A percentile compares a stretch with the other conserved stretches of the same genome.
phyloP scores from a whole-genome alignment of 2,329 filamentous ascomycete genomes.

The Phialophora macrospora region DNA sequence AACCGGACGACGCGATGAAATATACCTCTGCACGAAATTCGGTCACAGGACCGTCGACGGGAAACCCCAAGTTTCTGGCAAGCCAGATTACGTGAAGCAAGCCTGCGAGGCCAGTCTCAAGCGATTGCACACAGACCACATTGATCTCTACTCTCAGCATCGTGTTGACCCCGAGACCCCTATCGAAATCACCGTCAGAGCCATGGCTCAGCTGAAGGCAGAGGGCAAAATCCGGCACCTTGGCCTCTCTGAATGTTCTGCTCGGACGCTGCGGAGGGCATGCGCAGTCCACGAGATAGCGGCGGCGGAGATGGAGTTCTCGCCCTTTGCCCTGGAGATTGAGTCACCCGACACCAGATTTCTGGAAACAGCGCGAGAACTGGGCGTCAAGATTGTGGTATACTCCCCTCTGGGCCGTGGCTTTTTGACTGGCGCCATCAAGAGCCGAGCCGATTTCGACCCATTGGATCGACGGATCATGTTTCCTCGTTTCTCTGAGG shows the following conservation, averaged over 20 bases:
- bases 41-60: slow-evolving; percentile 38
- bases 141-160: slow-evolving; percentile 57
- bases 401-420: slow-evolving; percentile 53
- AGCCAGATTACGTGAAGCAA: slow-evolving; percentile 49
- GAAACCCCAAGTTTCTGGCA: slow-evolving; percentile 42
- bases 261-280: slow-evolving; percentile 57
- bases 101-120: slow-evolving; percentile 50
- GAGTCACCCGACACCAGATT: slow-evolving; percentile 45
- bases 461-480: slow-evolving; percentile 52
- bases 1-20: slow-evolving; percentile 50
- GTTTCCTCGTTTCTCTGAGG: slow-evolving; percentile 57
- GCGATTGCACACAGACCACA: slow-evolving; percentile 49
- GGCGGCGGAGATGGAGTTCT: slow-evolving; percentile 61
- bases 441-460: slow-evolving; percentile 48
- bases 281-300: slow-evolving; percentile 55
- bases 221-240: slow-evolving; percentile 61
- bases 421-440: slow-evolving; percentile 51
- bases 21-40: slow-evolving; percentile 62
- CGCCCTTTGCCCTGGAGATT: slow-evolving; percentile 56
- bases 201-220: slow-evolving; percentile 52
- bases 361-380: slow-evolving; percentile 41
- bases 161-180: slow-evolving; percentile 49
- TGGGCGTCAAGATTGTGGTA: slow-evolving; percentile 49
- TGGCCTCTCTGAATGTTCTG: slow-evolving; percentile 57
- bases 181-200: slow-evolving; percentile 50